A percentile compares a stretch with the other conserved stretches of the same genome.
phyloP scores from a whole-genome alignment of 352 stramenopile species.

The Phytopythium boreale region DNA sequence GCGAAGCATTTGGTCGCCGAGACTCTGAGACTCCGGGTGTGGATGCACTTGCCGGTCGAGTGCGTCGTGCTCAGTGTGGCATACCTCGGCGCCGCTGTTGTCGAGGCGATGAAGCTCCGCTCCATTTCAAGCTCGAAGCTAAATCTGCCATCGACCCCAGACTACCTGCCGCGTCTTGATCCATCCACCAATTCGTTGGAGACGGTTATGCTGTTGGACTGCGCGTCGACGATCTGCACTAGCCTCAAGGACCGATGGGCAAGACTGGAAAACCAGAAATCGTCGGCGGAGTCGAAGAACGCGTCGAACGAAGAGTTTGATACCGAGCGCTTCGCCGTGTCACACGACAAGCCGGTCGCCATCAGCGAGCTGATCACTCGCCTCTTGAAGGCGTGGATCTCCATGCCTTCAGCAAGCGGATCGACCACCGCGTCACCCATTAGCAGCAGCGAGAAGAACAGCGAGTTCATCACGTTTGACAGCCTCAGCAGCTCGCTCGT shows the following conservation, averaged over 20 bases:
- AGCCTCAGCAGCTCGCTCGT: constrained; percentile 5
- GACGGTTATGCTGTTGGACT: constrained; percentile 49
- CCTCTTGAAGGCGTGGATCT: constrained; percentile 61
- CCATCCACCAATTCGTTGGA: constrained; percentile 39
- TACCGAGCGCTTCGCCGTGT: constrained; percentile 55
- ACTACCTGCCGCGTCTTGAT: constrained; percentile 49
- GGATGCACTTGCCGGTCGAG: constrained; percentile 53
- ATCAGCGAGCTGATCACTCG: constrained; percentile 50
- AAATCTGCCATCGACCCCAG: constrained; percentile 10
- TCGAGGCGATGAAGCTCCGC: constrained; percentile 26
- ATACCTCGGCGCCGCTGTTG: constrained; percentile 64
- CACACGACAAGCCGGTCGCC: constrained; percentile 44
- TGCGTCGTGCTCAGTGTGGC: constrained; percentile 67
- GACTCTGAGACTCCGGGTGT: constrained; percentile 52
- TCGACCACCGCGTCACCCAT: background rate
- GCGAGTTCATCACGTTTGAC: constrained; percentile 20
- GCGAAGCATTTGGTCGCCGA: constrained; percentile 63
- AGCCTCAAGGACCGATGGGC: constrained; percentile 61
- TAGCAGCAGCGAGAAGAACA: background rate
- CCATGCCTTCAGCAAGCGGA: constrained; percentile 13
- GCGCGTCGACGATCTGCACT: constrained; percentile 46
- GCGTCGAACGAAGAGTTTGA: constrained; percentile 37
- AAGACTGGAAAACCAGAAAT: constrained; percentile 51
- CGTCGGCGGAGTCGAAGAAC: constrained; percentile 20
- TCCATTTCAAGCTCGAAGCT: constrained; percentile 2